Base-by-base conservation (phyloP, 2,329 filamentous ascomycete genomes). In the Ustilaginoidea virens region DNA sequence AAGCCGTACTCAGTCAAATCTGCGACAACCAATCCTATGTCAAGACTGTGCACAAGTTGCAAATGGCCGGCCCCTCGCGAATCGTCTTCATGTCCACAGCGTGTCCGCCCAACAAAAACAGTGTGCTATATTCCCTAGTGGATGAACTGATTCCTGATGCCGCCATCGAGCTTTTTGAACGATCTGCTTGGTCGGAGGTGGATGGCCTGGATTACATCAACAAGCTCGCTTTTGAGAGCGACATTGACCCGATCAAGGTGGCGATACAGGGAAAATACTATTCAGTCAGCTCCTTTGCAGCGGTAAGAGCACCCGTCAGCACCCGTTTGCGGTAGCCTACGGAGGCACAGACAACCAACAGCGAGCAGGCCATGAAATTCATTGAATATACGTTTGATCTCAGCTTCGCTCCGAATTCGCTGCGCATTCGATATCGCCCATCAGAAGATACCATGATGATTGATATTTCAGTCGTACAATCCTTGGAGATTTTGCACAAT, bases 371-470 rank as follows among this genome's bases (percentile, higher is more conserved):
- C 4, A 61, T 96, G 47, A 82, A 81, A 43, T 92, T 81, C 47
- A 67, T 92, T 26, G 80, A 92, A 33, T 52, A 77, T 1, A 69
- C 73, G 5, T 63, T 83, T 35, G 63, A 63, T 4, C 63, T 77
- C 34, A 70, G 65, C 1, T 90, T 40, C 16, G 33, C 38, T 24
- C 30, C 33, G 6, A 32, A 40, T 25, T 38, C 38, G 15, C 31
- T 40, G 93, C 46, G 64, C 73, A 78, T 96, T 44, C 77, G 74
- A 37, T 94, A 92, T 40, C 77, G 87, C 43, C 79, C 85, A 1
- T 85, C 83, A 0, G 81, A 92, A 46, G 80, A 87, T 15, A 81
- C 83, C 1, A 93, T 96, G 86, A 82, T 92, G 69, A 92, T 96
- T 41, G 87, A 94, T 43, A 65, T 90, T 3, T 78, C 82, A 1